Evolutionary conservation across 345 rosid genomes (phyloP), one percentile per base, ranked within the genome.

Genomic region (Gossypium rotundifolium): DNA sequence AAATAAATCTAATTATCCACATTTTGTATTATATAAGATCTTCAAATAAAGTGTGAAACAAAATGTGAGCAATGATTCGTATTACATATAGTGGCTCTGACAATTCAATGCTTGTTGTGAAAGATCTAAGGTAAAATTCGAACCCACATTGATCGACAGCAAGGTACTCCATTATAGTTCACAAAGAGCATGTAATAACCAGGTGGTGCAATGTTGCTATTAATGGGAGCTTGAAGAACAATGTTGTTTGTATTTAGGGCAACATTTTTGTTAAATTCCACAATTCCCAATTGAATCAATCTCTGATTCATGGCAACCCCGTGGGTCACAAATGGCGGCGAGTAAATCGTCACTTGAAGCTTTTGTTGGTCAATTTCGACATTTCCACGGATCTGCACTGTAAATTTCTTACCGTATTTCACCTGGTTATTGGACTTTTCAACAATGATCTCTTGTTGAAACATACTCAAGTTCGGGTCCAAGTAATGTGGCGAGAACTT

Each of bases 401-500:
- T 11, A 58, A 88, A 75, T 3, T 12, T 54, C 9, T 63, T 9
- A 3, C 86, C 84, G 27, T 80, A 90, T 1, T 2, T 38, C 10
- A 90, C 25, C 40, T 72, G 20, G 3, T 74, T 74, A 3, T 42
- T 29, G 0, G 67, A 18, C 1, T 71, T 4, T 2, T 9, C 76
- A 0, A 20, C 45, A 10, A 69, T 14, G 33, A 91, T 89, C 54
- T 66, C 71, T 0, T 86, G 87, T 71, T 87, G 83, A 23, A 62
- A 2, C 17, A 18, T 49, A 17, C 75, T 74, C 25, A 80, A 72
- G 0, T 81, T 45, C 2, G 87, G 83, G 59, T 91, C 84, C 55
- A 91, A 74, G 82, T 89, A 91, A 70, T 90, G 95, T 0, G 97
- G 97, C 0, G 85, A 86, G 88, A 85, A 90, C 83, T 87, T 90